A percentile compares a stretch with the other conserved stretches of the same genome.
phyloP scores from a whole-genome alignment of 1,284 basidiomycete species.

The Pterula multifida region DNA sequence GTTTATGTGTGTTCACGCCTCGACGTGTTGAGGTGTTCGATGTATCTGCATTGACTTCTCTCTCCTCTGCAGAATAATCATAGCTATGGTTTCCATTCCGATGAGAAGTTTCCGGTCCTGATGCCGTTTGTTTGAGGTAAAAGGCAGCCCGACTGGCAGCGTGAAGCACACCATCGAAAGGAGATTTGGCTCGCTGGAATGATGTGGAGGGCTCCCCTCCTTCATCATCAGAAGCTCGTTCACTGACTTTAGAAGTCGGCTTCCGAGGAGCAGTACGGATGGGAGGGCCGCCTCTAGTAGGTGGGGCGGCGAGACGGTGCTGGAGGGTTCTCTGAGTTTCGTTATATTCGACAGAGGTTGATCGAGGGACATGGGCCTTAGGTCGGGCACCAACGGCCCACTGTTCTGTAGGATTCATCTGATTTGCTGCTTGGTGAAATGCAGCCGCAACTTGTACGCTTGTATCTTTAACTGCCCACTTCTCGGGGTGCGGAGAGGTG shows the following conservation, averaged over 20 bases:
- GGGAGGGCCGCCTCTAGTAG: conserved; percentile 26
- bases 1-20: conserved; percentile 29
- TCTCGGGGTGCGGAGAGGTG: conserved; percentile 41
- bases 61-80: conserved; percentile 24
- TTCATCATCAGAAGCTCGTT: conserved; percentile 38
- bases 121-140: conserved; percentile 26
- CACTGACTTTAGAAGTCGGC: conserved; percentile 5
- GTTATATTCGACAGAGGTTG: conserved; percentile 66
- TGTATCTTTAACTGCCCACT: conserved; percentile 66
- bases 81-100: not conserved
- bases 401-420: conserved; percentile 39
- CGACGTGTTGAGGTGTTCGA: conserved; percentile 25
- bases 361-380: conserved; percentile 40
- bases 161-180: conserved; percentile 13
- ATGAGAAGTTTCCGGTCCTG: conserved; percentile 10
- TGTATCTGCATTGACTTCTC: conserved; percentile 31
- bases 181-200: conserved; percentile 37
- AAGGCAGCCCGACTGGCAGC: not conserved
- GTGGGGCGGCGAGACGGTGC: conserved; percentile 47
- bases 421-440: conserved; percentile 54
- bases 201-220: conserved; percentile 12
- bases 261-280: conserved; percentile 13
- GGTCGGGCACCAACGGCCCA: conserved; percentile 54
- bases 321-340: conserved; percentile 39
- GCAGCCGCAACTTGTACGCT: conserved; percentile 77